A percentile compares a stretch with the other conserved stretches of the same genome.
These are phyloP conservation scores for Mallotus repandus DNA, from an alignment of 441 rosid genomes.

Conservation along the genomic window DNA sequence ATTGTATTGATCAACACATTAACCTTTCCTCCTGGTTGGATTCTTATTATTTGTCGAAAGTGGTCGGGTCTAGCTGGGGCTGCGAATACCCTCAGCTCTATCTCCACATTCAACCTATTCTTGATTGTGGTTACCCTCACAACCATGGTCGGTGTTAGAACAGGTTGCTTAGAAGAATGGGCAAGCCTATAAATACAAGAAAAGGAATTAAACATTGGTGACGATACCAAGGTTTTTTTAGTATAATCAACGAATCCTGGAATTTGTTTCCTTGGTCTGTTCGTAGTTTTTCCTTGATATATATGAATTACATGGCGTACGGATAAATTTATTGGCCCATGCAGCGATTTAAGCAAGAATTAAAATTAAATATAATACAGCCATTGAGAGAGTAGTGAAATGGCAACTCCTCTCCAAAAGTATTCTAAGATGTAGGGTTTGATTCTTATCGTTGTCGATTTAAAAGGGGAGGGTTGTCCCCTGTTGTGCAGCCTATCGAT, in stretches of 20 bases:
- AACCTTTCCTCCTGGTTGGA: slow-evolving; percentile 7
- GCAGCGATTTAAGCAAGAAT: no score
- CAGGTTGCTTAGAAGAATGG: neutral
- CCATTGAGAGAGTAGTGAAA: no score
- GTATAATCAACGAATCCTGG: neutral
- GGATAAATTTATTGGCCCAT: no score
- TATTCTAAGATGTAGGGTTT: no score
- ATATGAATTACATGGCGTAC: no score
- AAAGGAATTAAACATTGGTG: neutral
- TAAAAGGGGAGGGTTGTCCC: no score
- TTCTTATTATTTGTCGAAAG: slow-evolving; percentile 1
- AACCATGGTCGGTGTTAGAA: neutral
- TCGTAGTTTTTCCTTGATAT: neutral
- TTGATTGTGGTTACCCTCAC: neutral
- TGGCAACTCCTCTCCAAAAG: no score
- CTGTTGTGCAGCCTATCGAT: no score
- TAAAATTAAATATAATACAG: no score
- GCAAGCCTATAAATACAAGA: neutral
- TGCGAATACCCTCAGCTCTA: slow-evolving; percentile 15
- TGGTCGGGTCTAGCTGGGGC: slow-evolving; percentile 12
- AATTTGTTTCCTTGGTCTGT: neutral
- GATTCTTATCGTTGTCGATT: no score
- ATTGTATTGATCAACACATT: neutral
- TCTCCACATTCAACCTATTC: neutral
- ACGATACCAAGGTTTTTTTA: neutral